Conservation (phyloP, 2,329 filamentous ascomycete species). For the Fusarium nelsonii region DNA sequence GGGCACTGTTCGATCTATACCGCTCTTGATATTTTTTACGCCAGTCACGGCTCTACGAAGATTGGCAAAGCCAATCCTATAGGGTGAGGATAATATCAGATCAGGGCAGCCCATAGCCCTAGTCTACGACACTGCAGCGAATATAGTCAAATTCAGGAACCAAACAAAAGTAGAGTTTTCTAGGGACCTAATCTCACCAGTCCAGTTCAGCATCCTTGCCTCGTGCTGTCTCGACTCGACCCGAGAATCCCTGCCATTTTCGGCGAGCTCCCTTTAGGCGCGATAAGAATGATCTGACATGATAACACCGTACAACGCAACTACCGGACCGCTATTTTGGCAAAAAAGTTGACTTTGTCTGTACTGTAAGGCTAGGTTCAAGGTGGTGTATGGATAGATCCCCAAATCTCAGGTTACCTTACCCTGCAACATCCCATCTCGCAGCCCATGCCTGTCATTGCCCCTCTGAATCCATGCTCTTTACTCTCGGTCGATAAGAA, state of each 20-base stretch:
- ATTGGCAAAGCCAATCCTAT: constrained; percentile 10
- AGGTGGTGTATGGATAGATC: constrained; percentile 26
- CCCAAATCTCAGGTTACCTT: constrained; percentile 44
- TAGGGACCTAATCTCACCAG: constrained; percentile 15
- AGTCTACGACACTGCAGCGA: background rate
- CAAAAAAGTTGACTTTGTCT: background rate
- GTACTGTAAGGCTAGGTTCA: constrained; percentile 14
- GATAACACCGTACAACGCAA: constrained; percentile 28
- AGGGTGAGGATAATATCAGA: constrained; percentile 11
- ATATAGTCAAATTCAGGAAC: constrained; percentile 16
- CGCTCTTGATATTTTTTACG: background rate
- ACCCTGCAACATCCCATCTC: constrained; percentile 40
- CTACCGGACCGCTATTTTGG: constrained; percentile 41
- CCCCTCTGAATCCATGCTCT: constrained; percentile 13
- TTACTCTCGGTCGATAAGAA: constrained; percentile 1
- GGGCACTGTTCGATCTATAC: background rate
- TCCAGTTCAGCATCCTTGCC: background rate
- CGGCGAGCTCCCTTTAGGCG: constrained; percentile 35
- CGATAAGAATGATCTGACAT: constrained; percentile 51
- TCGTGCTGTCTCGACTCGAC: background rate
- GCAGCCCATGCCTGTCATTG: constrained; percentile 18
- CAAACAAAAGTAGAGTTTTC: background rate
- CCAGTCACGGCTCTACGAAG: constrained; percentile 2
- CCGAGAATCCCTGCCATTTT: constrained; percentile 28
- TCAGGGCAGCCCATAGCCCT: background rate